Evolutionary conservation across 2,329 filamentous ascomycete species (phyloP).

Genomic region (Calonectria crousiana): DNA sequence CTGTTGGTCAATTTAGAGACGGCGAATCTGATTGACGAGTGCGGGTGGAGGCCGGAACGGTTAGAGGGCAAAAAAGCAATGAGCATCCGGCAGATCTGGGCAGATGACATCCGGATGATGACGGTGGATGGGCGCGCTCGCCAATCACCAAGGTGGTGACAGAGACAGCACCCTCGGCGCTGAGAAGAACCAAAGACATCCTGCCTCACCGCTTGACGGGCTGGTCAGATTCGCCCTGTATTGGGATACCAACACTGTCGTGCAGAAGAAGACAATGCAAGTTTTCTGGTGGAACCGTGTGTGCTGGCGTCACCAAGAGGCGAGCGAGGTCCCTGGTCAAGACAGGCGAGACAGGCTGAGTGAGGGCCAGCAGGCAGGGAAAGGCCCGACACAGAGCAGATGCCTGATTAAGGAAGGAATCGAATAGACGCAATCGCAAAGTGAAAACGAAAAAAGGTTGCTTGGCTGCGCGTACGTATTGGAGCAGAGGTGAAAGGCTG

Average conservation of each 20-base stretch:
- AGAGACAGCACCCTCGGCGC: neutral
- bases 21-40: neutral
- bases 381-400: neutral
- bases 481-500: neutral
- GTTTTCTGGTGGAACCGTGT: conserved; percentile 11
- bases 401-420: neutral
- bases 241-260: neutral
- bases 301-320: conserved; percentile 11
- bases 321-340: neutral
- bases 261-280: conserved; percentile 4
- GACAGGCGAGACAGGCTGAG: neutral
- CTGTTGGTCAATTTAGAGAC: neutral
- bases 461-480: neutral
- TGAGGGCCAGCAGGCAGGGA: neutral
- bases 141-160: neutral
- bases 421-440: neutral
- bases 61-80: conserved; percentile 3
- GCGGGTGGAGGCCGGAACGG: neutral
- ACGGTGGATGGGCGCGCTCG: neutral
- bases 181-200: neutral
- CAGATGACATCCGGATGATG: conserved; percentile 6
- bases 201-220: neutral
- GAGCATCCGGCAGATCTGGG: conserved; percentile 7
- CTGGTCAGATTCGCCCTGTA: neutral
- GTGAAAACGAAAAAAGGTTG: neutral